These are phyloP conservation scores for Trypethelium eluteriae DNA, from an alignment of 495 filamentous ascomycete genomes.

Conservation along the genomic window DNA sequence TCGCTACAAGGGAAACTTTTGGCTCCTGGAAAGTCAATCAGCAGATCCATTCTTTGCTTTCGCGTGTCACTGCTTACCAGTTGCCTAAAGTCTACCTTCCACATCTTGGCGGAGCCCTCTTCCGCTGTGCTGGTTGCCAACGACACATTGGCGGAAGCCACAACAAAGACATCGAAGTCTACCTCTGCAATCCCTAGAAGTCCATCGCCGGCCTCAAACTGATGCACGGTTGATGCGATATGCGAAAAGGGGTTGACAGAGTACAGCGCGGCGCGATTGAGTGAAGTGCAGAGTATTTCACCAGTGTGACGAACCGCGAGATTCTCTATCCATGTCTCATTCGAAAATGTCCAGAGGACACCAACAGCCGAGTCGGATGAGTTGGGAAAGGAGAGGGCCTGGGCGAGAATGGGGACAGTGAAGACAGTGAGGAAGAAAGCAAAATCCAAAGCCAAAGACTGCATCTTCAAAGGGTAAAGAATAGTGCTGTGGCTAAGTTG, in stretches of 20 bases:
- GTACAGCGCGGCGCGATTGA: slow-evolving; percentile 16
- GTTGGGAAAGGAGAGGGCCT: slow-evolving; percentile 2
- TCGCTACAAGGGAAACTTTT: slow-evolving; percentile 13
- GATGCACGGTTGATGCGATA: slow-evolving; percentile 7
- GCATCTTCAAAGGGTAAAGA: background rate
- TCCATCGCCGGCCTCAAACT: slow-evolving; percentile 14
- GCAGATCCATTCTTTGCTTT: background rate
- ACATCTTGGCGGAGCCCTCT: slow-evolving; percentile 13
- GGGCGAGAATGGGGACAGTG: background rate
- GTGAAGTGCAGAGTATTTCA: slow-evolving; percentile 16
- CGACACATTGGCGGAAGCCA: slow-evolving; percentile 4
- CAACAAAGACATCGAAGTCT: slow-evolving; percentile 17
- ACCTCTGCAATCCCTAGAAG: slow-evolving; percentile 16
- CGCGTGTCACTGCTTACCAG: slow-evolving; percentile 1
- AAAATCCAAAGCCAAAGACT: background rate
- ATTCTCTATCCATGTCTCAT: slow-evolving; percentile 20
- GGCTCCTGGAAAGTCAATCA: background rate
- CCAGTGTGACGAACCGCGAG: slow-evolving; percentile 17
- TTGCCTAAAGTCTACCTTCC: slow-evolving; percentile 14
- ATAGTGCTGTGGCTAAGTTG: background rate
- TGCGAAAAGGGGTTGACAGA: slow-evolving; percentile 17
- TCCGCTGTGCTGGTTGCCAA: background rate
- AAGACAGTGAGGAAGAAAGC: background rate
- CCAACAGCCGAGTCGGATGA: slow-evolving; percentile 10
- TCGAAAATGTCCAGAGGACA: slow-evolving; percentile 14